Percentiles rank a stretch among this genome's conserved stretches.
These are phyloP conservation scores for Artemisia argyi DNA, from an alignment of 129 eudicot species.

Conservation along the genomic window DNA sequence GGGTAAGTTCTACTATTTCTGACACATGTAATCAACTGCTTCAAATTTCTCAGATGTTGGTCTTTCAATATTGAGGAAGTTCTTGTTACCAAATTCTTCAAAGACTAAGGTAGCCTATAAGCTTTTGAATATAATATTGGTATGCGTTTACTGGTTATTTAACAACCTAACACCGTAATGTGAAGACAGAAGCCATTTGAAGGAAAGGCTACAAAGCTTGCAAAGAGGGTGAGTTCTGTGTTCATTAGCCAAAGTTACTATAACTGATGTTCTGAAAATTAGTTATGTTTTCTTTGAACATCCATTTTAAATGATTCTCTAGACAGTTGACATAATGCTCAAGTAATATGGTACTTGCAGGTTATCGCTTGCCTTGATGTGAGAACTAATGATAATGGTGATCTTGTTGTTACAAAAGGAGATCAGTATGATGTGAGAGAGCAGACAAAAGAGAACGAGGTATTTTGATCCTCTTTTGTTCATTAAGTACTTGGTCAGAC, in stretches of 20 bases:
- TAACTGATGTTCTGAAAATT: not conserved
- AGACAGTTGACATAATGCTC: too few species aligned
- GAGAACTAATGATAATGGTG: slow-evolving; percentile 94
- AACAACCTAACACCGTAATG: slow-evolving; percentile 42
- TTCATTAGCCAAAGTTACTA: slow-evolving; percentile 13
- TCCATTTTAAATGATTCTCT: too few species aligned
- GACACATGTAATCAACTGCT: slow-evolving; percentile 7
- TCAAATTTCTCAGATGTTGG: slow-evolving; percentile 69
- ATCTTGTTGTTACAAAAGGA: slow-evolving; percentile 98
- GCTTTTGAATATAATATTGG: not conserved
- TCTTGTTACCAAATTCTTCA: slow-evolving; percentile 66
- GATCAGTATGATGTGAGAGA: slow-evolving; percentile 99
- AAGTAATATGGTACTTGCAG: slow-evolving; percentile 32
- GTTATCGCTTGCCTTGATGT: slow-evolving; percentile 99
- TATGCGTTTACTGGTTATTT: slow-evolving; percentile 21
- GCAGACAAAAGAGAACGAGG: slow-evolving; percentile 85
- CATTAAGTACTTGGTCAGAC: not conserved
- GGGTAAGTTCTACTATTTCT: slow-evolving; percentile 8
- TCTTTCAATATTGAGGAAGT: slow-evolving; percentile 76
- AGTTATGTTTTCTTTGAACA: not conserved
- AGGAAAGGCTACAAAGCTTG: slow-evolving; percentile 93
- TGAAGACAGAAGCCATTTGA: slow-evolving; percentile 86
- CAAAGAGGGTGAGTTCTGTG: slow-evolving; percentile 78
- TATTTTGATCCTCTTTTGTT: slow-evolving; percentile 12
- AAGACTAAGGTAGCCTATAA: slow-evolving; percentile 57